phyloP scores from a whole-genome alignment of 2,329 filamentous ascomycete genomes.

The Calonectria crousiana region DNA sequence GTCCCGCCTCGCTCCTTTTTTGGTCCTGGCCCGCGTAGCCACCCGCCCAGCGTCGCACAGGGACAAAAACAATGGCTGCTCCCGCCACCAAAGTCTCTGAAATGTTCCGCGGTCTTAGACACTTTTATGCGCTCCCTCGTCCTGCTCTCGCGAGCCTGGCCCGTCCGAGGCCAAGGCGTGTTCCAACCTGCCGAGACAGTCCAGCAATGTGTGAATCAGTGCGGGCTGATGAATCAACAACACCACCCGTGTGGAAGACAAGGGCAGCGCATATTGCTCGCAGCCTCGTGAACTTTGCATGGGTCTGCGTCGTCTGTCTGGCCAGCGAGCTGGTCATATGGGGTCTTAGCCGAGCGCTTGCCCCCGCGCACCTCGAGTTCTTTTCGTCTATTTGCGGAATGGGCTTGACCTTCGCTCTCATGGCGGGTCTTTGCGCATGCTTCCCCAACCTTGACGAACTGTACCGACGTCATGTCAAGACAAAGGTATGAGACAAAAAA shows the following conservation, averaged over 20 bases:
- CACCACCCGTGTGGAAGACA: conserved; percentile 33
- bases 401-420: conserved; percentile 53
- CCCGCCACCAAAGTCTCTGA: conserved; percentile 35
- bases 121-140: conserved; percentile 38
- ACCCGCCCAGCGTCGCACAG: conserved; percentile 33
- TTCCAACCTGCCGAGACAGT: conserved; percentile 39
- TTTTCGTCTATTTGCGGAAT: conserved; percentile 63
- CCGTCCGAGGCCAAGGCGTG: conserved; percentile 25
- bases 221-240: background rate
- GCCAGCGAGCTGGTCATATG: conserved; percentile 60
- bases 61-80: conserved; percentile 26
- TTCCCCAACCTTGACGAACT: conserved; percentile 36
- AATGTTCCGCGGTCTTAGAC: conserved; percentile 47
- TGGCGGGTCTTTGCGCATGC: conserved; percentile 43
- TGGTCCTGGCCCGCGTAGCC: conserved; percentile 9
- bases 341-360: conserved; percentile 53
- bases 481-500: conserved; percentile 44
- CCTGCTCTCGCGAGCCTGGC: conserved; percentile 25
- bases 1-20: conserved; percentile 12
- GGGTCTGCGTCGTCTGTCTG: conserved; percentile 54
- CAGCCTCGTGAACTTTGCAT: conserved; percentile 41
- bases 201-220: conserved; percentile 22
- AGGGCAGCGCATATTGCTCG: conserved; percentile 16
- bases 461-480: conserved; percentile 49
- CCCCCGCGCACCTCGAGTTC: conserved; percentile 52